Base-by-base conservation (phyloP, 176 grass and related monocot genomes). In the Saccharum spontaneum region DNA sequence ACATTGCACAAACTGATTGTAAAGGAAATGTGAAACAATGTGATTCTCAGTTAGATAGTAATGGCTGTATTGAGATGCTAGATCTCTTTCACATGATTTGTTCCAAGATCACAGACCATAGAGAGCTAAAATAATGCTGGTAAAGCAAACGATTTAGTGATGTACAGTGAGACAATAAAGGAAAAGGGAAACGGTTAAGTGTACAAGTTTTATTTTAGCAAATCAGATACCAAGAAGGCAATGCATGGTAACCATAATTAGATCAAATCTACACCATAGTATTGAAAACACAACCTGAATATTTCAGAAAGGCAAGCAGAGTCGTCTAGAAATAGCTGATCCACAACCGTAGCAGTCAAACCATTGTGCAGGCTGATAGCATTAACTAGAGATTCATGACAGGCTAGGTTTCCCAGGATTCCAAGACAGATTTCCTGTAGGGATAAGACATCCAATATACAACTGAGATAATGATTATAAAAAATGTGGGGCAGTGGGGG, bases 351-450 rank as follows among this genome's bases (percentile, higher is more conserved):
- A 50, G 86, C 78, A 82, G 87, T 95, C 78, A 98, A 90, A 90
- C 87, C 89, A 82, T 90, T 74, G 71, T 83, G 80, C 65, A 83
- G 89, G 89, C 76, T 87, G 77, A 98, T 89, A 79, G 88, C 80
- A 77, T 79, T 77, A 41, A 82, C 78, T 70, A 95, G 74, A 83
- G 82, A 85, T 90, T 92, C 88, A 83, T 95, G 96, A 89, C 93
- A 98, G 34, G 86, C 87, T 81, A 98, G 71, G 88, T 98, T 98
- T 75, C 86, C 96, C 71, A 98, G 90, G 41, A 98, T 98, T 87
- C 96, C 96, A 78, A 95, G 75, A 82, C 96, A 98, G 73, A 98
- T 89, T 91, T 98, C 96, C 96, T 98, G 89, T 20, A 86, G 24
- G 52, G 61, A 68, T 38, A 30, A 84, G 11, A 79, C 82, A 79